Conservation (phyloP, 768 basidiomycete genomes). For the Calocybe gangraenosa region DNA sequence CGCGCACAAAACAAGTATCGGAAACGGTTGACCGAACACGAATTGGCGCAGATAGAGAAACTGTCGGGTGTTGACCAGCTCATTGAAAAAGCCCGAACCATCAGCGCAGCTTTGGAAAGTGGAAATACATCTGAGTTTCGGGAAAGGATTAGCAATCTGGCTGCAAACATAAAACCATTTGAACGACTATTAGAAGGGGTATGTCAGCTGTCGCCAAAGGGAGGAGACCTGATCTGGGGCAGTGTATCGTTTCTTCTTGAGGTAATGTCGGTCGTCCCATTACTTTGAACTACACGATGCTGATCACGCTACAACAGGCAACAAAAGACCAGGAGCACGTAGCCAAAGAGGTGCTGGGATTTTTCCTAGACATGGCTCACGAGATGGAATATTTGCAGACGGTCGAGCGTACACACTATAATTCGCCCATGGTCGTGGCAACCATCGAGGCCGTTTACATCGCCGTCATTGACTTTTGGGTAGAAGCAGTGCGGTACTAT, state of each 20-base stretch:
- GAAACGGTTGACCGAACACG: too few relatives aligned
- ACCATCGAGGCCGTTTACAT: conserved; percentile 5
- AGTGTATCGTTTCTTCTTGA: too few relatives aligned
- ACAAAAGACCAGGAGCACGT: background rate
- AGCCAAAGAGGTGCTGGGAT: conserved; percentile 2
- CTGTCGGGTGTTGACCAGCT: conserved; percentile 1
- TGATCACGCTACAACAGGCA: background rate
- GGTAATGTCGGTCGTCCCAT: too few relatives aligned
- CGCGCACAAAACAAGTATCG: conserved; percentile 4
- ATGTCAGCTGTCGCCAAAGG: too few relatives aligned
- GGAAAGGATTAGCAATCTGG: background rate
- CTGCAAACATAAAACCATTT: conserved; percentile 2
- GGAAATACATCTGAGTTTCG: too few relatives aligned
- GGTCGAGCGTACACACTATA: background rate
- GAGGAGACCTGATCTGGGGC: too few relatives aligned
- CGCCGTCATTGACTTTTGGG: conserved; percentile 10
- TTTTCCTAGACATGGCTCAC: conserved; percentile 7
- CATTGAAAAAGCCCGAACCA: background rate
- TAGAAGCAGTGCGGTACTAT: conserved; percentile 6
- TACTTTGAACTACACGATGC: background rate
- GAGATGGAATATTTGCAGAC: conserved; percentile 1
- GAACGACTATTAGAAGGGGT: too few relatives aligned
- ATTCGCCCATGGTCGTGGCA: background rate
- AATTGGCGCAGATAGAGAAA: conserved; percentile 1
- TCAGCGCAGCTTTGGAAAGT: background rate